Evolutionary conservation across 208 protist species (phyloP).

Genomic region (Blechomonas ayalai): DNA sequence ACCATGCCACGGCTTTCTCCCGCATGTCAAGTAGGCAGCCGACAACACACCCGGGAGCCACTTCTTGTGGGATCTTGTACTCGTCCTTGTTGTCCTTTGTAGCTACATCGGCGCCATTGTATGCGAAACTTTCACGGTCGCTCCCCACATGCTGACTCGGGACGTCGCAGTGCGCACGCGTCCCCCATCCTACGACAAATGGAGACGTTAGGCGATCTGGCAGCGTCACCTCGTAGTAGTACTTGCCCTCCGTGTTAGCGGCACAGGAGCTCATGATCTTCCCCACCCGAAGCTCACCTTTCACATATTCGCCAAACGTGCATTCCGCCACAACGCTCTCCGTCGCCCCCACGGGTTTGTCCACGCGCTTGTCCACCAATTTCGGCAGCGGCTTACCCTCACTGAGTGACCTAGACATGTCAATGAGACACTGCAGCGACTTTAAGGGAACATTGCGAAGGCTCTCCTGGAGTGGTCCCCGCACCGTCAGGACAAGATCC

Average conservation of each 20-base stretch:
- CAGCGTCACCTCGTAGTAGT: slow-evolving; percentile 84
- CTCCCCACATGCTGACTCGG: slow-evolving; percentile 84
- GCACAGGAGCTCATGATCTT: slow-evolving; percentile 71
- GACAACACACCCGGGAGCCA: slow-evolving; percentile 44
- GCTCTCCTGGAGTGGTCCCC: slow-evolving; percentile 18
- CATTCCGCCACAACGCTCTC: slow-evolving; percentile 39
- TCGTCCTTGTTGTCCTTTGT: slow-evolving; percentile 63
- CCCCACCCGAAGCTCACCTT: slow-evolving; percentile 71
- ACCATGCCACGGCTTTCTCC: slow-evolving; percentile 71
- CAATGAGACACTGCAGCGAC: slow-evolving; percentile 74
- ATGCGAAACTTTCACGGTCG: slow-evolving; percentile 80
- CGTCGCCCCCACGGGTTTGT: slow-evolving; percentile 8
- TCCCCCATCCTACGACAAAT: slow-evolving; percentile 87
- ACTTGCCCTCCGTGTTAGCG: slow-evolving; percentile 29
- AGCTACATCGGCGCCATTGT: slow-evolving; percentile 69
- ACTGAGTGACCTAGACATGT: slow-evolving; percentile 53
- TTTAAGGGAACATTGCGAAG: slow-evolving; percentile 57
- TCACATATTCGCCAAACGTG: slow-evolving; percentile 71
- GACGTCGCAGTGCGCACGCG: slow-evolving; percentile 62
- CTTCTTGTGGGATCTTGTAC: slow-evolving; percentile 63
- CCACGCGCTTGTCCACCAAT: slow-evolving; percentile 38
- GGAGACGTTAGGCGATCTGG: slow-evolving; percentile 56
- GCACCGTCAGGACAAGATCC: slow-evolving; percentile 61
- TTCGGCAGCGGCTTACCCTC: slow-evolving; percentile 41
- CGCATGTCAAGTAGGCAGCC: slow-evolving; percentile 83